Evolutionary conservation across 2,329 filamentous ascomycete species (phyloP).

Genomic region (Fusarium caatingaense): DNA sequence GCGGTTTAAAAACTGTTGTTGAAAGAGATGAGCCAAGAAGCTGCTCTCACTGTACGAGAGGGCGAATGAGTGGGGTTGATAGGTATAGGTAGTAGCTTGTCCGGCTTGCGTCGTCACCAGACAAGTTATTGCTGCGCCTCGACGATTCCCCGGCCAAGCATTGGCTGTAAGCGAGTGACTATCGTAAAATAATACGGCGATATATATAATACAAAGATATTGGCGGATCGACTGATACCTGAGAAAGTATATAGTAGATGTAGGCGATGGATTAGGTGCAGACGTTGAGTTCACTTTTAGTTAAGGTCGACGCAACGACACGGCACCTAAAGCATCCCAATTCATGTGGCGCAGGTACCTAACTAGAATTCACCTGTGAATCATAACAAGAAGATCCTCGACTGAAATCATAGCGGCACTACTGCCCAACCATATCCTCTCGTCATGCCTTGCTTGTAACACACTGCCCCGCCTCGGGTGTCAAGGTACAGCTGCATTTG

Average conservation of each 20-base stretch:
- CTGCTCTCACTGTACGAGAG: slow-evolving; percentile 30
- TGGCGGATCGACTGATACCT: slow-evolving; percentile 12
- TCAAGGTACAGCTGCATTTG: slow-evolving; percentile 13
- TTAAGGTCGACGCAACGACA: slow-evolving; percentile 7
- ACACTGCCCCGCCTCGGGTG: slow-evolving; percentile 24
- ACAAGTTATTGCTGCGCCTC: slow-evolving; percentile 36
- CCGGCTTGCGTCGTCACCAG: slow-evolving; percentile 36
- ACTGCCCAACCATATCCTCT: slow-evolving; percentile 31
- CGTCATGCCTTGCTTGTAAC: neutral
- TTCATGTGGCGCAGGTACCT: slow-evolving; percentile 32
- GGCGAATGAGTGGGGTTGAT: slow-evolving; percentile 35
- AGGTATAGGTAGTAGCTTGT: slow-evolving; percentile 20
- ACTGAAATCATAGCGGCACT: slow-evolving; percentile 12
- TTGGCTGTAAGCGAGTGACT: slow-evolving; percentile 13
- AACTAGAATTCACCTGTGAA: neutral
- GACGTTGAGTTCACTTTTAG: slow-evolving; percentile 9
- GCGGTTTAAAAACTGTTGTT: slow-evolving; percentile 21
- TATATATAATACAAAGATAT: slow-evolving; percentile 8
- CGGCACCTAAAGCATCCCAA: slow-evolving; percentile 6
- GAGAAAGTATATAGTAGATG: neutral
- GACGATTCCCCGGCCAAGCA: slow-evolving; percentile 23
- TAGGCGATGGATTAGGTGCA: neutral
- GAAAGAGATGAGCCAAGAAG: slow-evolving; percentile 30
- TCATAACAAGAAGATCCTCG: neutral
- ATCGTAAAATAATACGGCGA: slow-evolving; percentile 1